These are phyloP conservation scores for Capsicum chinense DNA, from an alignment of 257 asterid genomes.

Conservation along the genomic window DNA sequence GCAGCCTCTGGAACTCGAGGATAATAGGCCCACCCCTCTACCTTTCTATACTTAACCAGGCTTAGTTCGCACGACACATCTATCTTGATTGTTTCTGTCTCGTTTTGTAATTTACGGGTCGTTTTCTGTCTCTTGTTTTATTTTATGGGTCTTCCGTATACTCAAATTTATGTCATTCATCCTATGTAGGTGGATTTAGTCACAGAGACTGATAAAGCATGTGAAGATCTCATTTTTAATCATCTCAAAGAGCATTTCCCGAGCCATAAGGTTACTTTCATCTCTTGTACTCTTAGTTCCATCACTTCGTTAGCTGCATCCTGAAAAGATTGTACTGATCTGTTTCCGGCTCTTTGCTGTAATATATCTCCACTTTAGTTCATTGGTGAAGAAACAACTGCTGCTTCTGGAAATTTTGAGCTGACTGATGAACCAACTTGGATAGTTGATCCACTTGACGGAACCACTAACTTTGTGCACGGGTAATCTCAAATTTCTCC, in stretches of 20 bases:
- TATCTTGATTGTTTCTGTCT: neutral
- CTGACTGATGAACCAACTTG: slow-evolving; percentile 95
- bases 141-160: neutral
- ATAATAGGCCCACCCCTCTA: neutral
- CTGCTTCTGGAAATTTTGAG: slow-evolving; percentile 71
- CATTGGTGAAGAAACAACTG: slow-evolving; percentile 98
- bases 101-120: neutral
- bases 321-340: neutral
- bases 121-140: neutral
- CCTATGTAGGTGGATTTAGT: slow-evolving; percentile 88
- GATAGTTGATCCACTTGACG: slow-evolving; percentile 98
- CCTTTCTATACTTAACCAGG: neutral
- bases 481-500: slow-evolving; percentile 54
- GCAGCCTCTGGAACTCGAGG: neutral
- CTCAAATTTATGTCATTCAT: neutral
- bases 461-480: slow-evolving; percentile 96
- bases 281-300: neutral
- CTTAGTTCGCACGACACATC: neutral
- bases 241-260: slow-evolving; percentile 67
- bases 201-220: slow-evolving; percentile 90
- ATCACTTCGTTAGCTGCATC: neutral
- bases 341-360: slow-evolving; percentile 5
- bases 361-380: slow-evolving; percentile 47
- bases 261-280: slow-evolving; percentile 63
- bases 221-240: slow-evolving; percentile 81